These are phyloP conservation scores for Colletotrichum sp. DNA, from an alignment of 2,329 filamentous ascomycete genomes.

Conservation along the genomic window DNA sequence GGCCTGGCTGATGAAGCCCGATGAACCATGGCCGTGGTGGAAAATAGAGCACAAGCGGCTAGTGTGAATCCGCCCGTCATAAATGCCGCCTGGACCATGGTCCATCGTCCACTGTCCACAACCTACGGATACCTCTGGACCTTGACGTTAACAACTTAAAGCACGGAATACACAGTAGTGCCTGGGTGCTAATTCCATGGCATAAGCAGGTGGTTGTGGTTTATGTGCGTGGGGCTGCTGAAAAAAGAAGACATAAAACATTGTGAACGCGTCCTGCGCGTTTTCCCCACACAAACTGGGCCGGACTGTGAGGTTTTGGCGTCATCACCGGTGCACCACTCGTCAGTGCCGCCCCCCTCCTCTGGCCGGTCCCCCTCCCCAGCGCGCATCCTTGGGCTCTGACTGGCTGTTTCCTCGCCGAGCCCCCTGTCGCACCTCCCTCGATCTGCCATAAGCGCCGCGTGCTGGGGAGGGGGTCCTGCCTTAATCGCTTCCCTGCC, in stretches of 20 bases:
- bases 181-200: background rate
- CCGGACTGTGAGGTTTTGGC: slow-evolving; percentile 14
- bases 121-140: background rate
- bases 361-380: background rate
- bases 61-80: background rate
- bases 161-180: background rate
- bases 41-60: background rate
- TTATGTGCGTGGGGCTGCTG: slow-evolving; percentile 4
- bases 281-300: slow-evolving; percentile 5
- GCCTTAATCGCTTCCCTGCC: background rate
- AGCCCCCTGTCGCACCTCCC: slow-evolving; percentile 16
- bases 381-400: background rate
- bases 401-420: background rate
- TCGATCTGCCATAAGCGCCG: slow-evolving; percentile 19
- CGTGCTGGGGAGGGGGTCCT: slow-evolving; percentile 5
- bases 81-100: slow-evolving; percentile 10
- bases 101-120: background rate
- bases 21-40: background rate
- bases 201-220: background rate
- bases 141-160: background rate
- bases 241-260: slow-evolving; percentile 6
- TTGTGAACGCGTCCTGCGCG: background rate
- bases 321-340: slow-evolving; percentile 1
- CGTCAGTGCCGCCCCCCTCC: background rate
- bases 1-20: background rate